Evolutionary conservation across 106 monocot species (phyloP).

Genomic region (Ottelia alismoides): DNA sequence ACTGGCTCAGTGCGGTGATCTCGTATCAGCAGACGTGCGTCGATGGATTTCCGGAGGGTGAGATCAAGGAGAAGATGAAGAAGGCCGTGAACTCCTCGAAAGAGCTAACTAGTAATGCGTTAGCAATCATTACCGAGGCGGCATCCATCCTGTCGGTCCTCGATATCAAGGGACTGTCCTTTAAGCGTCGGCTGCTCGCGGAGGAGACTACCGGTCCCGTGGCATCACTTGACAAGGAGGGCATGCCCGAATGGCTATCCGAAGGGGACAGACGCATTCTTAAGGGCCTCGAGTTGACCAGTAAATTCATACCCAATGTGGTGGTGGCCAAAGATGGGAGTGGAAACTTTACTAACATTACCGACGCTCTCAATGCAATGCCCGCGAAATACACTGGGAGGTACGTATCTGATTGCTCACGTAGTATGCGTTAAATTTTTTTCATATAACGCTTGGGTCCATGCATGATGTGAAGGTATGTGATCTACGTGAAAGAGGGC

Average conservation of each 20-base stretch:
- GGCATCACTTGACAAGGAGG: too few relatives aligned
- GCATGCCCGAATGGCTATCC: conserved; percentile 33
- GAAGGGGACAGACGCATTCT: conserved; percentile 29
- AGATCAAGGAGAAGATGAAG: conserved; percentile 48
- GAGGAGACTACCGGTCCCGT: background rate
- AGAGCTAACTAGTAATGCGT: conserved; percentile 57
- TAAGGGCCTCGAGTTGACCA: conserved; percentile 5
- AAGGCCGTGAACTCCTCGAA: conserved; percentile 36
- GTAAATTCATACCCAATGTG: conserved; percentile 33
- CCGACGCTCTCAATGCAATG: conserved; percentile 32
- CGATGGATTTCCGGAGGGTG: conserved; percentile 57
- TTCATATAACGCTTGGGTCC: too few relatives aligned
- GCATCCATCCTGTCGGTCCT: too few relatives aligned
- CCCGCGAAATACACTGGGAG: conserved; percentile 37
- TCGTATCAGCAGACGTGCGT: too few relatives aligned
- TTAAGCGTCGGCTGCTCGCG: conserved; percentile 15
- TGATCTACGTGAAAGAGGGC: conserved; percentile 63
- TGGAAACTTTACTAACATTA: conserved; percentile 45
- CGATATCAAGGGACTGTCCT: conserved; percentile 7
- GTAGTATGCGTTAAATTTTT: too few relatives aligned
- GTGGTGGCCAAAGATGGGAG: too few relatives aligned
- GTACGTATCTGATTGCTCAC: too few relatives aligned
- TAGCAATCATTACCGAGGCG: conserved; percentile 36
- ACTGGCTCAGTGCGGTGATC: too few relatives aligned
- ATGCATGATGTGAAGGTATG: conserved; percentile 22